Conservation (phyloP, 108 stramenopile genomes). For the Skeletonema potamos region DNA sequence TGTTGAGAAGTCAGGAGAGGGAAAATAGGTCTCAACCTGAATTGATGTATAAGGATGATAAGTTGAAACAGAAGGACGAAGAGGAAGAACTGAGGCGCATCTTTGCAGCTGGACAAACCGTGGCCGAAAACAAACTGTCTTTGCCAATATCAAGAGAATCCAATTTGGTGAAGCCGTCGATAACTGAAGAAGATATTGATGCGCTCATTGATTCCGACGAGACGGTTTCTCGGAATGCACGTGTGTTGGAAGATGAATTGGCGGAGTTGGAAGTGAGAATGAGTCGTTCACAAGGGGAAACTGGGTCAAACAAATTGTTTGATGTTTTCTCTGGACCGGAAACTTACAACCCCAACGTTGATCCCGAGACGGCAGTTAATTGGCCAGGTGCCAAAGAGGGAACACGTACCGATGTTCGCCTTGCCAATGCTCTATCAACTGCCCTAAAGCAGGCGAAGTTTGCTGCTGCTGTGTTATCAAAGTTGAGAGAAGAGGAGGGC, state of each 20-base stretch:
- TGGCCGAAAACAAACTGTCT: conserved; percentile 58
- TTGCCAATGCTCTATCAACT: conserved; percentile 67
- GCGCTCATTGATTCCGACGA: conserved; percentile 67
- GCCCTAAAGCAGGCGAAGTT: conserved; percentile 79
- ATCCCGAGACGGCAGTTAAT: conserved; percentile 77
- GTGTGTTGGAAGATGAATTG: conserved; percentile 77
- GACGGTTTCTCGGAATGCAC: conserved; percentile 68
- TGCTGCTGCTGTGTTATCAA: conserved; percentile 66
- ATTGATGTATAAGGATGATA: conserved; percentile 14
- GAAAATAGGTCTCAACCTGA: conserved; percentile 17
- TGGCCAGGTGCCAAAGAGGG: conserved; percentile 81
- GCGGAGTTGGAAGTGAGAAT: conserved; percentile 75
- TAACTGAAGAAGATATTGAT: conserved; percentile 60
- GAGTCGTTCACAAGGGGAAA: conserved; percentile 60
- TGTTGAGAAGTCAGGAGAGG: conserved; percentile 48
- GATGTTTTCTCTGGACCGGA: conserved; percentile 87
- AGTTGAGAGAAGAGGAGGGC: conserved; percentile 48
- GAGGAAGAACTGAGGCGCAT: conserved; percentile 73
- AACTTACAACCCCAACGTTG: conserved; percentile 82
- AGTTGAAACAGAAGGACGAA: conserved; percentile 24
- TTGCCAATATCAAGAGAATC: conserved; percentile 10
- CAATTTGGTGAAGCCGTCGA: conserved; percentile 13
- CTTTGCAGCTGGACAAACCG: conserved; percentile 71
- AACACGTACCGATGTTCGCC: conserved; percentile 54
- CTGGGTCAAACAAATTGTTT: conserved; percentile 61